Evolutionary conservation across 208 protist species (phyloP).

Genomic region (Acanthamoeba sp.): DNA sequence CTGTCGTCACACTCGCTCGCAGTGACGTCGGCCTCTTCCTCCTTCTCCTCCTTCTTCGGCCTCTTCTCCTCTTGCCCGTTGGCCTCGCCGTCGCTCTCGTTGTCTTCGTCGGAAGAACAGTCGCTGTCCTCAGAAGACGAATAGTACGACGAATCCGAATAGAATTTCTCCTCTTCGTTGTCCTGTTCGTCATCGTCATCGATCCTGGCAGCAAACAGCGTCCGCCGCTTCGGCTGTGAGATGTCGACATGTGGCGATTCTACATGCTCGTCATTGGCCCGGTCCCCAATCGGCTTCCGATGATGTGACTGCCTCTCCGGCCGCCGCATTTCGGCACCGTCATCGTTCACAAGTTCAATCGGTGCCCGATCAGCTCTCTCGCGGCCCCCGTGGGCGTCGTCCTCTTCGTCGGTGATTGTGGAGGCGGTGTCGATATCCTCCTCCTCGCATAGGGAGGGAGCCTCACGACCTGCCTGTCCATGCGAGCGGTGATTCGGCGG

Average conservation of each 20-base stretch:
- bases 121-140: conserved; percentile 35
- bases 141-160: conserved; percentile 59
- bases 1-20: neutral
- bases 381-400: neutral
- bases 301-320: too few relatives aligned
- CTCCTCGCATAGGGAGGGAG: conserved; percentile 18
- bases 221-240: too few relatives aligned
- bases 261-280: neutral
- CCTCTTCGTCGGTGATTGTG: neutral
- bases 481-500: neutral
- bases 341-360: too few relatives aligned
- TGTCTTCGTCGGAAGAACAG: neutral
- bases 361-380: too few relatives aligned
- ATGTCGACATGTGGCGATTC: too few relatives aligned
- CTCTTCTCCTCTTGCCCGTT: too few relatives aligned
- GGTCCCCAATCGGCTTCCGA: neutral
- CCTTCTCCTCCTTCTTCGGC: too few relatives aligned
- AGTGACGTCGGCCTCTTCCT: neutral
- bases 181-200: neutral
- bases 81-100: neutral
- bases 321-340: too few relatives aligned
- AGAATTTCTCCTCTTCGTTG: conserved; percentile 16
- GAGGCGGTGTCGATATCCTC: conserved; percentile 56
- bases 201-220: neutral
- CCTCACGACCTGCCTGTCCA: neutral